A percentile compares a stretch with the other conserved stretches of the same genome.
Conservation (phyloP, 2,329 filamentous ascomycete species). For the Microdochium trichocladiopsis region DNA sequence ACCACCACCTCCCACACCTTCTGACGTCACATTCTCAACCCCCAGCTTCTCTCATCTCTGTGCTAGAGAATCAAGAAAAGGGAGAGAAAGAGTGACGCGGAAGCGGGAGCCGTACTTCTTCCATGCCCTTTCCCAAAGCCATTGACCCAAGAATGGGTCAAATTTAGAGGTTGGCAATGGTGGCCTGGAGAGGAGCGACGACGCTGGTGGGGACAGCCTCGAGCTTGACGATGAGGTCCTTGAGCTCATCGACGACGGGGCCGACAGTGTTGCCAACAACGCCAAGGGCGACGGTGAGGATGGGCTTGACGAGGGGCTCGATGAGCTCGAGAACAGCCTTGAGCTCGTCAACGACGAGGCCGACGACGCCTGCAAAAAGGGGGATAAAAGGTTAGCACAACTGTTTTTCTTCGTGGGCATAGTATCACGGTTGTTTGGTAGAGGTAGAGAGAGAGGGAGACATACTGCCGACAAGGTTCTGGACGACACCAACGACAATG, state of each 20-base stretch:
- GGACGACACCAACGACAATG: no score
- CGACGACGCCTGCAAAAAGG: slow-evolving; percentile 2
- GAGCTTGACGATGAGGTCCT: slow-evolving; percentile 13
- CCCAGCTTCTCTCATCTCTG: no score
- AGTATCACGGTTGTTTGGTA: no score
- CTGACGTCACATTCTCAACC: no score
- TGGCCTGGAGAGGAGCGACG: slow-evolving; percentile 8
- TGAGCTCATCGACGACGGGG: slow-evolving; percentile 16
- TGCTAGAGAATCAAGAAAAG: no score
- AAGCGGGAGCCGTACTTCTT: no score
- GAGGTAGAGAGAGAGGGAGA: slow-evolving; percentile 9
- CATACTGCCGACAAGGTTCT: slow-evolving; percentile 9
- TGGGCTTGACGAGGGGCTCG: slow-evolving; percentile 6
- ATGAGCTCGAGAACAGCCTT: slow-evolving; percentile 12
- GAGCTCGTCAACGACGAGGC: slow-evolving; percentile 15
- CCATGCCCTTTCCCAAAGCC: no score
- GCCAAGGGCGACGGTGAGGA: not conserved
- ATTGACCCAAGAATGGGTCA: not conserved
- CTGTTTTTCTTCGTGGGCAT: no score
- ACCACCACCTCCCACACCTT: no score
- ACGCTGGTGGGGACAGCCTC: slow-evolving; percentile 11
- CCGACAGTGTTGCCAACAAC: slow-evolving; percentile 9
- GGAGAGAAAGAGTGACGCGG: no score
- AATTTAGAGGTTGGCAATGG: slow-evolving; percentile 8
- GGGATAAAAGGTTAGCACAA: not conserved